These are phyloP conservation scores for Agroathelia rolfsii DNA, from an alignment of 1,284 basidiomycete species.

Conservation along the genomic window DNA sequence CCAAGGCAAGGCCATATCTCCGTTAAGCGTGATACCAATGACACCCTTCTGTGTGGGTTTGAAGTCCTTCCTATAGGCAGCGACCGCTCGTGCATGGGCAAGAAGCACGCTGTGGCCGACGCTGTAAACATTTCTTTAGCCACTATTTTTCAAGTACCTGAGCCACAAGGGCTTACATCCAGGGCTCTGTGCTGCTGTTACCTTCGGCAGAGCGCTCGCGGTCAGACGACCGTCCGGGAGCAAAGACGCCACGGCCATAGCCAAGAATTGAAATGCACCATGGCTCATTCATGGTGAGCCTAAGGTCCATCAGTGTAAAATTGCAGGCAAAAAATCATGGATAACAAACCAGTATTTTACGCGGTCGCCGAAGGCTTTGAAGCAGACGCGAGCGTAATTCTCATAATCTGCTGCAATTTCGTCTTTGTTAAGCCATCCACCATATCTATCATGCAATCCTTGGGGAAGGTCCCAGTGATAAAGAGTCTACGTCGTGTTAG, in stretches of 20 bases:
- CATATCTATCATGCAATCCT: constrained; percentile 58
- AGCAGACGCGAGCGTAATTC: constrained; percentile 53
- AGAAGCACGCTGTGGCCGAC: constrained; percentile 63
- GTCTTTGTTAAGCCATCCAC: constrained; percentile 61
- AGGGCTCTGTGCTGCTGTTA: constrained; percentile 58
- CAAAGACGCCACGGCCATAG: constrained; percentile 55
- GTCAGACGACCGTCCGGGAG: constrained; percentile 59
- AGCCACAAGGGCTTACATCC: constrained; percentile 41
- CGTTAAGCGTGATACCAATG: constrained; percentile 71
- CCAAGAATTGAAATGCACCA: constrained; percentile 66
- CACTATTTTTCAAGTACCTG: no score
- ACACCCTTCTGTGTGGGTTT: constrained; percentile 42
- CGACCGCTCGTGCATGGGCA: constrained; percentile 56
- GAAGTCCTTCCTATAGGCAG: constrained; percentile 56
- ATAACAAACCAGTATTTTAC: constrained; percentile 59
- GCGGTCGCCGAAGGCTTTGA: constrained; percentile 62
- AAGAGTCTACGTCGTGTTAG: constrained; percentile 38
- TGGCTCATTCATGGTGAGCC: constrained; percentile 67
- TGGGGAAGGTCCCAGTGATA: constrained; percentile 78
- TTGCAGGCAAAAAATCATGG: constrained; percentile 1
- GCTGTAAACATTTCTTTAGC: constrained; percentile 21
- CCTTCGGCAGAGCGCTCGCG: constrained; percentile 44
- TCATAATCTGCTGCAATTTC: constrained; percentile 55
- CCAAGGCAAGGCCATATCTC: constrained; percentile 62
- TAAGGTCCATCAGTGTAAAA: constrained; percentile 13